Evolutionary conservation across 2,329 filamentous ascomycete species (phyloP).

Genomic region (Calonectria pseudoturangicola): DNA sequence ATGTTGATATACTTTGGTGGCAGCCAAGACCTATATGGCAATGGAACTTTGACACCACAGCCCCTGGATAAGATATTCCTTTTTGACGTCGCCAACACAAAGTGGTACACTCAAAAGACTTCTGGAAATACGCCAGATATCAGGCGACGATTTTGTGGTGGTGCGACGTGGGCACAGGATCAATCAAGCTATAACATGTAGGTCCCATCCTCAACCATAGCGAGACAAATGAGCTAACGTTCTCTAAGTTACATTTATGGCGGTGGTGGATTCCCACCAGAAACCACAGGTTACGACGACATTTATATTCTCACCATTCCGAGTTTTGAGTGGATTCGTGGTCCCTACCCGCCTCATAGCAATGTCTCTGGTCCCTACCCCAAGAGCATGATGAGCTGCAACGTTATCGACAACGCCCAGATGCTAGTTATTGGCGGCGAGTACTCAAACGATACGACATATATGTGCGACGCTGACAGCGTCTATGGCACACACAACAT

Average conservation of each 20-base stretch:
- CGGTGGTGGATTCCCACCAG: slow-evolving; percentile 15
- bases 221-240: not conserved
- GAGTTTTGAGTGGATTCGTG: slow-evolving; percentile 36
- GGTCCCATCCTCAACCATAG: not conserved
- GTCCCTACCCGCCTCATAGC: slow-evolving; percentile 26
- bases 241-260: slow-evolving; percentile 31
- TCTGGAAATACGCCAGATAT: slow-evolving; percentile 32
- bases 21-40: not conserved
- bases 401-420: slow-evolving; percentile 36
- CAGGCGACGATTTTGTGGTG: slow-evolving; percentile 35
- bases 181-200: slow-evolving; percentile 39
- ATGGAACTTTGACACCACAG: slow-evolving; percentile 27
- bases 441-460: slow-evolving; percentile 29
- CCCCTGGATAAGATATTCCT: slow-evolving; percentile 36
- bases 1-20: slow-evolving; percentile 39
- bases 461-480: slow-evolving; percentile 20
- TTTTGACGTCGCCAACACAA: slow-evolving; percentile 25
- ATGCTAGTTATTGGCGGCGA: slow-evolving; percentile 38
- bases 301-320: slow-evolving; percentile 39
- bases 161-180: slow-evolving; percentile 35
- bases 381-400: slow-evolving; percentile 32
- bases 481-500: slow-evolving; percentile 36
- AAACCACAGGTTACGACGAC: slow-evolving; percentile 28
- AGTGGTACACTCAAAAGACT: slow-evolving; percentile 34
- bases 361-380: slow-evolving; percentile 25